phyloP scores from a whole-genome alignment of 148 eudicot species.

The Chenopodium formosanum region DNA sequence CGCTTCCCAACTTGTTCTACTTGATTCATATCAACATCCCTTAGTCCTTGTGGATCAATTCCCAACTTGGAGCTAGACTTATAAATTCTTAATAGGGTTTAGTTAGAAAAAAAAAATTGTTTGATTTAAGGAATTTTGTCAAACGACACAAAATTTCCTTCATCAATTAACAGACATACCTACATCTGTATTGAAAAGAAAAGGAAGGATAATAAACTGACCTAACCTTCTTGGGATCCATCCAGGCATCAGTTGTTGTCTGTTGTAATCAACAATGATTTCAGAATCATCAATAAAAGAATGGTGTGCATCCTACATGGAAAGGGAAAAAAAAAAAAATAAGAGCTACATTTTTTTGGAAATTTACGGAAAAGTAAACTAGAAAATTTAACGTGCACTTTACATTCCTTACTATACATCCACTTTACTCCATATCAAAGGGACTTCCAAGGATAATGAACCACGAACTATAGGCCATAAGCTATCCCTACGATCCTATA shows the following conservation, averaged over 20 bases:
- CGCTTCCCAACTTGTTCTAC: too few species aligned
- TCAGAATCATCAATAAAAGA: constrained; percentile 83
- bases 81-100: too few species aligned
- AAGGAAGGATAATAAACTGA: constrained; percentile 31
- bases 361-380: background rate
- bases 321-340: background rate
- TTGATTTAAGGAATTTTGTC: too few species aligned
- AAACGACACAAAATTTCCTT: too few species aligned
- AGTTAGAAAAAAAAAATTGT: too few species aligned
- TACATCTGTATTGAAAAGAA: background rate
- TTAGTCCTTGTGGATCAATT: too few species aligned
- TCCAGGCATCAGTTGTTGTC: constrained; percentile 95
- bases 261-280: constrained; percentile 85
- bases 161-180: background rate
- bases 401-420: background rate
- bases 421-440: background rate
- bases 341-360: constrained; percentile 1
- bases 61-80: too few species aligned
- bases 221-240: constrained; percentile 99
- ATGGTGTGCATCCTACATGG: constrained; percentile 84
- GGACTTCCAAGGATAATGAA: background rate
- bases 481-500: background rate
- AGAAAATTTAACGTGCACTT: background rate
- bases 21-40: too few species aligned
- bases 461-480: background rate